Percentiles rank a stretch among this genome's conserved stretches.
Evolutionary conservation across 2,329 filamentous ascomycete species (phyloP).

Genomic region (Fonsecaea pedrosoi): DNA sequence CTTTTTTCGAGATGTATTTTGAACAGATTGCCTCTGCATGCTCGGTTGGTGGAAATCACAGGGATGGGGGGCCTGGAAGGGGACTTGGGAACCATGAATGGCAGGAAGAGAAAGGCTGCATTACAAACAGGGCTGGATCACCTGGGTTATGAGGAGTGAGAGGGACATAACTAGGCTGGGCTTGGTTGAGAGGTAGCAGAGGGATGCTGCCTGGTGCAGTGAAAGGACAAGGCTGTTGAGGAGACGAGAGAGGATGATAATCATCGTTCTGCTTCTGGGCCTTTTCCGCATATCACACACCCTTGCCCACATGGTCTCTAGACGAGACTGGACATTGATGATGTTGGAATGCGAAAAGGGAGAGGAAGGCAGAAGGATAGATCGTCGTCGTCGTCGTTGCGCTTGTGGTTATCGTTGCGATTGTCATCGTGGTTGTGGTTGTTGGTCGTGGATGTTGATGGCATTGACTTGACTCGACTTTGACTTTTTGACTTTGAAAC

Average conservation of each 20-base stretch:
- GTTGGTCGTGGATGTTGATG: neutral
- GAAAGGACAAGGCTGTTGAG: neutral
- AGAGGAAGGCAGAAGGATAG: neutral
- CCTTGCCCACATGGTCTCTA: neutral
- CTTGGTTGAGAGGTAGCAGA: conserved; percentile 15
- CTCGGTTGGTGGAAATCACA: conserved; percentile 3
- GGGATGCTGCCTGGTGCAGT: conserved; percentile 3
- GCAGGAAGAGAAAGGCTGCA: neutral
- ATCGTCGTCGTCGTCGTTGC: too few species aligned
- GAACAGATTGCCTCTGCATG: conserved; percentile 24
- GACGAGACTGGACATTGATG: neutral
- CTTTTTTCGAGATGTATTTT: conserved; percentile 13
- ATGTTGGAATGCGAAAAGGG: neutral
- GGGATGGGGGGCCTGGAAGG: neutral
- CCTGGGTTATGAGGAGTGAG: conserved; percentile 7
- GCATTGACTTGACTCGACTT: neutral
- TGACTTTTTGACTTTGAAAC: too few species aligned
- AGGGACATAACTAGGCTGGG: conserved; percentile 12
- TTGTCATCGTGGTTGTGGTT: neutral
- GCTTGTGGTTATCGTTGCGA: too few species aligned
- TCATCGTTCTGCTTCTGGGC: neutral
- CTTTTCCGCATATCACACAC: neutral
- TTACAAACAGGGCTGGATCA: conserved; percentile 15
- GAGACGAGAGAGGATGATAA: neutral
- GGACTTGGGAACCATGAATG: conserved; percentile 2